Evolutionary conservation across 2,329 filamentous ascomycete genomes (phyloP).

Genomic region (Penicillium vulpinum): DNA sequence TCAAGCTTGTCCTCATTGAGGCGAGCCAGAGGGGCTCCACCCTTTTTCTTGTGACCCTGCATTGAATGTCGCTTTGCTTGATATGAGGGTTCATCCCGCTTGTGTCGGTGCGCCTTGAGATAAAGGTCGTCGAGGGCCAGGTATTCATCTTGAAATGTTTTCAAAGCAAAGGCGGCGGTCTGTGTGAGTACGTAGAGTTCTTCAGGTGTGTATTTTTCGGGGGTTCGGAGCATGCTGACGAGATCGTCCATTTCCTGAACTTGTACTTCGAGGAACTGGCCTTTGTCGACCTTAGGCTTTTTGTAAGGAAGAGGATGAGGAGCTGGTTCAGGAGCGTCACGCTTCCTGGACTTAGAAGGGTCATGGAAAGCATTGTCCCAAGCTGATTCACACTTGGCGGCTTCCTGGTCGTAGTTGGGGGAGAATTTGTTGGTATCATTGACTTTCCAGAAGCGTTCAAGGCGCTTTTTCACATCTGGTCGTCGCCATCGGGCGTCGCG

Average conservation of each 20-base stretch:
- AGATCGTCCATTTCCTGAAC: constrained; percentile 33
- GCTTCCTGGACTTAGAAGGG: constrained; percentile 31
- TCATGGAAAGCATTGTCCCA: constrained; percentile 39
- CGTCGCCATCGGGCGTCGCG: constrained; percentile 20
- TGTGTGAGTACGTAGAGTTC: constrained; percentile 57
- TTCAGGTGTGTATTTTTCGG: constrained; percentile 48
- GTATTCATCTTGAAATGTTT: constrained; percentile 61
- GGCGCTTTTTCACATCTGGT: constrained; percentile 32
- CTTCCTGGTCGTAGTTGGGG: constrained; percentile 34
- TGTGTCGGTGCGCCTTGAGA: constrained; percentile 48
- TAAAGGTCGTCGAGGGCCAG: constrained; percentile 54
- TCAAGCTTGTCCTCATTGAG: constrained; percentile 28
- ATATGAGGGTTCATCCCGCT: constrained; percentile 20
- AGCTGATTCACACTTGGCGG: constrained; percentile 28
- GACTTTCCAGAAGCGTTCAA: constrained; percentile 40
- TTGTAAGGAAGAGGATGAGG: constrained; percentile 39
- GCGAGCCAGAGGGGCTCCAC: constrained; percentile 17
- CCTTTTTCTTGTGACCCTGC: constrained; percentile 22
- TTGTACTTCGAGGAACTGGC: constrained; percentile 42
- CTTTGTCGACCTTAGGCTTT: constrained; percentile 27
- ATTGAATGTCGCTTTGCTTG: constrained; percentile 41
- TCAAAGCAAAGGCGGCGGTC: constrained; percentile 55
- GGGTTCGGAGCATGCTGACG: constrained; percentile 38
- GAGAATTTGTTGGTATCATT: constrained; percentile 38
- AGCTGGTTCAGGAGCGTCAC: constrained; percentile 25